These are phyloP conservation scores for Artemisia argyi DNA, from an alignment of 129 eudicot genomes.

Conservation along the genomic window DNA sequence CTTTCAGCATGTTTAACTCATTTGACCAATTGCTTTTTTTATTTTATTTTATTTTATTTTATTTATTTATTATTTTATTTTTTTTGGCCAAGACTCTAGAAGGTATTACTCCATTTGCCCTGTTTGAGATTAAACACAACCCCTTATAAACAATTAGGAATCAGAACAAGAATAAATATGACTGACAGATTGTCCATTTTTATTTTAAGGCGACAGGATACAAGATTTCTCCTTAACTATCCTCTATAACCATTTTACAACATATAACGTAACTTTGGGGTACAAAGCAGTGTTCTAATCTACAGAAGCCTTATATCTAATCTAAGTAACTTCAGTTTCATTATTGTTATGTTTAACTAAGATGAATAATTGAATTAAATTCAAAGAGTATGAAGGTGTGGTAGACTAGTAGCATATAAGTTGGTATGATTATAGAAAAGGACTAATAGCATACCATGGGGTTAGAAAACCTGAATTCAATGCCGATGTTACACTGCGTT, in stretches of 20 bases:
- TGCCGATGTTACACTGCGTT: conserved; percentile 86
- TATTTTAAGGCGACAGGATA: too few species aligned
- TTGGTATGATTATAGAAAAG: neutral
- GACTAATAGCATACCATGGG: conserved; percentile 67
- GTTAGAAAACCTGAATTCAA: conserved; percentile 85
- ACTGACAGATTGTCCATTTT: too few species aligned
- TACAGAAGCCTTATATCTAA: neutral
- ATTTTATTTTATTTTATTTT: too few species aligned
- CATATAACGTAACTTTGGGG: neutral
- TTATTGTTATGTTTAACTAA: neutral
- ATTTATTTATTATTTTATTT: too few species aligned
- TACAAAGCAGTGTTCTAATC: neutral
- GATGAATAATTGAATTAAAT: neutral
- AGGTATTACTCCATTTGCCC: too few species aligned
- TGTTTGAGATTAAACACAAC: too few species aligned
- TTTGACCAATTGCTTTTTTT: too few species aligned
- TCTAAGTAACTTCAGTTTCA: neutral
- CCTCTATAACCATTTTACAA: neutral
- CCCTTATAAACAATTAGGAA: neutral
- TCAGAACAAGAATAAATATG: too few species aligned
- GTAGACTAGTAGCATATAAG: neutral
- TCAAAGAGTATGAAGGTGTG: neutral
- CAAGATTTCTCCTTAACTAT: neutral
- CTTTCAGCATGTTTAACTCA: too few species aligned
- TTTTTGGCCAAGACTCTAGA: too few species aligned